Conservation (phyloP, 2,329 filamentous ascomycete genomes). For the Hypomyces perniciosus region DNA sequence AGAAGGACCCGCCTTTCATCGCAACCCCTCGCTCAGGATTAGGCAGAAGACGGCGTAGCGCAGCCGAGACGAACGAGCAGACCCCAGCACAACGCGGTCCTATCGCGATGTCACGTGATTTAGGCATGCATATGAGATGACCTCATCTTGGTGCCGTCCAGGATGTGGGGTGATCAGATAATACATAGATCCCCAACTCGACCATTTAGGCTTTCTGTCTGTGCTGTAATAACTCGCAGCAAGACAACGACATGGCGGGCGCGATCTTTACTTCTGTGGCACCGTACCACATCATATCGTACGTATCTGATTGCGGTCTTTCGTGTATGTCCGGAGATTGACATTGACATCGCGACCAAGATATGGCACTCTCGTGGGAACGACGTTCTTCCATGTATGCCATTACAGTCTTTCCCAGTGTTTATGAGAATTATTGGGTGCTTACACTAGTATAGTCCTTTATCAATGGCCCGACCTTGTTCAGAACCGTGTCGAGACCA, state of each 20-base stretch:
- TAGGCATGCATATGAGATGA: neutral
- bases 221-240: slow-evolving; percentile 12
- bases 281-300: slow-evolving; percentile 74
- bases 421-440: neutral
- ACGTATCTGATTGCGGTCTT: slow-evolving; percentile 21
- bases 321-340: neutral
- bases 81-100: slow-evolving; percentile 20
- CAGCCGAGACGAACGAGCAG: neutral
- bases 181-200: neutral
- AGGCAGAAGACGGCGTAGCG: slow-evolving; percentile 16
- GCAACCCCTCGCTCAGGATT: slow-evolving; percentile 17
- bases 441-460: slow-evolving; percentile 54
- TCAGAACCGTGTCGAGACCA: slow-evolving; percentile 67
- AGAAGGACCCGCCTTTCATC: slow-evolving; percentile 11
- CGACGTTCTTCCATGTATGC: slow-evolving; percentile 73
- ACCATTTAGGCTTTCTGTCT: neutral
- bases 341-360: slow-evolving; percentile 37
- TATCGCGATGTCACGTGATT: slow-evolving; percentile 28
- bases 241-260: slow-evolving; percentile 33
- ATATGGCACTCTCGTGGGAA: slow-evolving; percentile 82
- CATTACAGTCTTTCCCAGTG: neutral
- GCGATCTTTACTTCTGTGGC: slow-evolving; percentile 57
- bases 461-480: slow-evolving; percentile 66
- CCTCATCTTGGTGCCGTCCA: neutral
- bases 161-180: slow-evolving; percentile 1